phyloP scores from a whole-genome alignment of 306 rosid species.

The Rubus idaeus region DNA sequence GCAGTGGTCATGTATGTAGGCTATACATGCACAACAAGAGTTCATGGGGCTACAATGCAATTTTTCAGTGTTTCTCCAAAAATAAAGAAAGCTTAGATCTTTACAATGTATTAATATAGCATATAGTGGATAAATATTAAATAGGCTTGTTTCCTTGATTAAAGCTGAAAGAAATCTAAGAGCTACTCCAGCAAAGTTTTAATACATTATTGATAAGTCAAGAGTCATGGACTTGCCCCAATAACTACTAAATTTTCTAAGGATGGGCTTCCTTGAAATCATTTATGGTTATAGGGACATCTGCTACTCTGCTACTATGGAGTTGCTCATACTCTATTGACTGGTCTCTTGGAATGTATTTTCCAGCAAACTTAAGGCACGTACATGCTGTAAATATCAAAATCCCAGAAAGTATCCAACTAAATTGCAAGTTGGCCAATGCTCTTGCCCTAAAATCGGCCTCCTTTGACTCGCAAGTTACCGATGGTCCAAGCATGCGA shows the following conservation, averaged over 20 bases:
- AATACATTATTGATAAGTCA: neutral
- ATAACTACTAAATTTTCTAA: conserved; percentile 6
- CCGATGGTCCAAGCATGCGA: conserved; percentile 65
- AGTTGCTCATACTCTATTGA: conserved; percentile 70
- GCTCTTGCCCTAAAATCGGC: conserved; percentile 76
- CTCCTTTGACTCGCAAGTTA: conserved; percentile 55
- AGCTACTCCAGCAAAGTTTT: neutral
- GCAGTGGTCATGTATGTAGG: neutral
- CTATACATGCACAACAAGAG: neutral
- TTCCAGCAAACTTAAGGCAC: conserved; percentile 55
- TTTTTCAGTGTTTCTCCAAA: neutral
- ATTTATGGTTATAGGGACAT: conserved; percentile 39
- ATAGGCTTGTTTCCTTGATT: neutral
- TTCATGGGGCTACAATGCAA: neutral
- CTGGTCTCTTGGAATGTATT: conserved; percentile 35
- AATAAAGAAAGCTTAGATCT: neutral
- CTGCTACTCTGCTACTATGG: conserved; percentile 45
- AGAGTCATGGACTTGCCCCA: conserved; percentile 2
- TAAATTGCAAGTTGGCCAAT: conserved; percentile 83
- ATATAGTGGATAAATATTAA: neutral
- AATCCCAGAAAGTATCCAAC: conserved; percentile 77
- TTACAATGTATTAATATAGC: neutral
- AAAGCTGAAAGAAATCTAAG: neutral
- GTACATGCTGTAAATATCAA: conserved; percentile 51
- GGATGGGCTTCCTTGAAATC: conserved; percentile 49